These are phyloP conservation scores for Myochromella boudieri DNA, from an alignment of 768 basidiomycete genomes.

Conservation along the genomic window DNA sequence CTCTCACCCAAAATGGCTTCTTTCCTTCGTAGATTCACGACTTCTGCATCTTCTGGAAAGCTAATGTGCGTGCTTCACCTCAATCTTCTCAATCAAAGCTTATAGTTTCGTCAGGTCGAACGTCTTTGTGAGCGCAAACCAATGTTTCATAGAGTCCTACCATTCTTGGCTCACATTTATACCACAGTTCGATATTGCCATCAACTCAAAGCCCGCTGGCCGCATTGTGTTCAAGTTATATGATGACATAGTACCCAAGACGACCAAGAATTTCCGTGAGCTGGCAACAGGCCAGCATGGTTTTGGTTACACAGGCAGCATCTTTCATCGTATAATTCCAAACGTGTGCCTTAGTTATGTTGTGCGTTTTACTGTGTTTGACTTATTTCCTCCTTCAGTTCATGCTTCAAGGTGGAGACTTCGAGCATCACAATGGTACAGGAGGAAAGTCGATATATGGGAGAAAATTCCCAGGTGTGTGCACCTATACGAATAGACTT, in stretches of 20 bases:
- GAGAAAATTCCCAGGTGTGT: slow-evolving; percentile 68
- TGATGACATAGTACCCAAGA: slow-evolving; percentile 82
- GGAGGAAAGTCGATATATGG: slow-evolving; percentile 90
- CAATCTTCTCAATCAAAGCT: slow-evolving; percentile 3
- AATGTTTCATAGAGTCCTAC: background rate
- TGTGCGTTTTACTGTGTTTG: background rate
- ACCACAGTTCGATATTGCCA: slow-evolving; percentile 61
- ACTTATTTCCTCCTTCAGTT: slow-evolving; percentile 39
- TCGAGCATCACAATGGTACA: slow-evolving; percentile 72
- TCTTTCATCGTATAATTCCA: slow-evolving; percentile 76
- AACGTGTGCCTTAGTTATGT: slow-evolving; percentile 36
- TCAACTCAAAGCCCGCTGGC: slow-evolving; percentile 59
- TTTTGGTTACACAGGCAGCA: slow-evolving; percentile 69
- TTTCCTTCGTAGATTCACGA: slow-evolving; percentile 51
- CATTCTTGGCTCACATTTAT: background rate
- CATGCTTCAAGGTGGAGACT: slow-evolving; percentile 90
- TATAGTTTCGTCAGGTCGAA: slow-evolving; percentile 29
- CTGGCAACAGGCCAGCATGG: slow-evolving; percentile 66
- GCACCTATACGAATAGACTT: background rate
- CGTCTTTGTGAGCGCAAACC: slow-evolving; percentile 37
- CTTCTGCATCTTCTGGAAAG: slow-evolving; percentile 43
- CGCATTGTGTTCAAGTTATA: slow-evolving; percentile 83
- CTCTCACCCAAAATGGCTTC: slow-evolving; percentile 38
- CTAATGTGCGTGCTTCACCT: slow-evolving; percentile 33
- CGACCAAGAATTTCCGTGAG: slow-evolving; percentile 79